phyloP scores from a whole-genome alignment of 73 alveolate species.

The Blepharisma japonicum region DNA sequence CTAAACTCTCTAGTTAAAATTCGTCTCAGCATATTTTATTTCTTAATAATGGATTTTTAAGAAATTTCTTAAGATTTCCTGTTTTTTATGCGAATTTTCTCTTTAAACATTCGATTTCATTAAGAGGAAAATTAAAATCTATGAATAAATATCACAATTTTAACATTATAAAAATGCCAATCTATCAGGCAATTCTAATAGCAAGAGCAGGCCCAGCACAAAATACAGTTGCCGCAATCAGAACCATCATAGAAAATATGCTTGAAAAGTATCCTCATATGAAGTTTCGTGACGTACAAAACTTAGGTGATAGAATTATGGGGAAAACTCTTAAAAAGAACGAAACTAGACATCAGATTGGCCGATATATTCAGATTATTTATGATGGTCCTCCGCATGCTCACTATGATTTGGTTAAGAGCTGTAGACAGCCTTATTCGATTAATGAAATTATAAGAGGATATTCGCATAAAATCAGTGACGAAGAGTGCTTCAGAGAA shows the following conservation, averaged over 20 bases:
- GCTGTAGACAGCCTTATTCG: too few relatives aligned
- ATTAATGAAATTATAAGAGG: too few relatives aligned
- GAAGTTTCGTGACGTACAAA: conserved; percentile 14
- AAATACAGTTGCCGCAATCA: not conserved
- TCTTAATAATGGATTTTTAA: too few relatives aligned
- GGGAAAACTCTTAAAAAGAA: not conserved
- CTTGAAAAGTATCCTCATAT: not conserved
- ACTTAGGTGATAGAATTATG: conserved; percentile 29
- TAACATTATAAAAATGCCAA: conserved; percentile 18
- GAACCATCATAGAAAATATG: not conserved
- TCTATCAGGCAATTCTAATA: conserved; percentile 1
- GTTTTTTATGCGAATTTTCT: too few relatives aligned
- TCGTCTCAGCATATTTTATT: not conserved
- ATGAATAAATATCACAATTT: too few relatives aligned
- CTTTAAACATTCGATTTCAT: too few relatives aligned
- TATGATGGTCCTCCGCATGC: conserved; percentile 29
- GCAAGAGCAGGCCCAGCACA: conserved; percentile 35
- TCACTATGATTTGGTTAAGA: too few relatives aligned
- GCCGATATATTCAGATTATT: conserved; percentile 31
- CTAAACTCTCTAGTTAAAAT: not conserved
- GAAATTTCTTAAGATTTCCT: too few relatives aligned
- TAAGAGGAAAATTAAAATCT: too few relatives aligned
- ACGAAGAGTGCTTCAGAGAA: too few relatives aligned
- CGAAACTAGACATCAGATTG: not conserved
- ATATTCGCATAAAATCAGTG: too few relatives aligned